phyloP scores from a whole-genome alignment of 352 stramenopile genomes.

The Phytopythium chamaehyphon region DNA sequence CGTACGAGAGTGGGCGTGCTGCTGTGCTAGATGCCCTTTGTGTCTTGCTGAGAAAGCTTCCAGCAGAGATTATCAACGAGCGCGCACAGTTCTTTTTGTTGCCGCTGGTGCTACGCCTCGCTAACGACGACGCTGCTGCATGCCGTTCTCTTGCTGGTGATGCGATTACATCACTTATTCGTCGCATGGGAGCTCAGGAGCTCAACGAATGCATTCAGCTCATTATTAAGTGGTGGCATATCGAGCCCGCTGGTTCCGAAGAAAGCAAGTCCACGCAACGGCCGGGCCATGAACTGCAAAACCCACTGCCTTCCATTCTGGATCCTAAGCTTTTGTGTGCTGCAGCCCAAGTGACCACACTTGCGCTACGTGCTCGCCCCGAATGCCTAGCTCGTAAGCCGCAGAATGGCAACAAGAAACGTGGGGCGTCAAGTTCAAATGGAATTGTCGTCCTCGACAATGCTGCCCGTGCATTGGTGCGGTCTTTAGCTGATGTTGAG shows the following conservation, averaged over 20 bases:
- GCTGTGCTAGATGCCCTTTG: slow-evolving; percentile 89
- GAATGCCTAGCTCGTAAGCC: slow-evolving; percentile 68
- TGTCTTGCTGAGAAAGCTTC: slow-evolving; percentile 91
- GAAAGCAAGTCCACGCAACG: background rate
- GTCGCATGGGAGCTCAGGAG: slow-evolving; percentile 87
- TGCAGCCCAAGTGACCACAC: slow-evolving; percentile 66
- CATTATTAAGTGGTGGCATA: slow-evolving; percentile 82
- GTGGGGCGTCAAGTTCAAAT: background rate
- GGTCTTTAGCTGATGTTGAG: slow-evolving; percentile 32
- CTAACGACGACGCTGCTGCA: slow-evolving; percentile 92
- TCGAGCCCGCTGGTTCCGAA: slow-evolving; percentile 14
- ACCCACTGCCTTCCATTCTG: slow-evolving; percentile 1
- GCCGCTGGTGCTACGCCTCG: slow-evolving; percentile 93
- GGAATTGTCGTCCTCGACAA: slow-evolving; percentile 37
- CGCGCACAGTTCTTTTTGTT: slow-evolving; percentile 94
- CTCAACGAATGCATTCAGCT: slow-evolving; percentile 89
- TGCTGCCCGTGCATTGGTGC: slow-evolving; percentile 30
- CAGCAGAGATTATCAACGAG: slow-evolving; percentile 88
- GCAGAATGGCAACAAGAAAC: background rate
- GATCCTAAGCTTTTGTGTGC: slow-evolving; percentile 56
- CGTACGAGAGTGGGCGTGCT: slow-evolving; percentile 91
- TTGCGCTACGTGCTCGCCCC: slow-evolving; percentile 68
- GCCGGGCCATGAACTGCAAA: background rate
- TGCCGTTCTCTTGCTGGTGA: slow-evolving; percentile 84
- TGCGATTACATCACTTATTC: slow-evolving; percentile 83